Evolutionary conservation across 257 asterid species (phyloP).

Genomic region (Fraxinus americana): DNA sequence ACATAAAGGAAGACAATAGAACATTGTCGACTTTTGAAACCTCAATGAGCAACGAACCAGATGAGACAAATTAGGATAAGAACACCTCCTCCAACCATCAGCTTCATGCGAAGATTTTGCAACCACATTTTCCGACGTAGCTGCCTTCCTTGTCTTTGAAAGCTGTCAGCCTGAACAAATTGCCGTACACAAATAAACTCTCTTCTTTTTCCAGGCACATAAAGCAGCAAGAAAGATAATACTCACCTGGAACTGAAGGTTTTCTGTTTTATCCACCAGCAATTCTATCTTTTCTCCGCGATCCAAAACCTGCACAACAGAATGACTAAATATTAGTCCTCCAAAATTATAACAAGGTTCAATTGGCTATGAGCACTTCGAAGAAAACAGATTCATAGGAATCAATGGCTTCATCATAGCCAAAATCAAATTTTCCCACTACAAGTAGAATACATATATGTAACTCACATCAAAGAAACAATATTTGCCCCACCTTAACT

Average conservation of each 20-base stretch:
- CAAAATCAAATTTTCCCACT: neutral
- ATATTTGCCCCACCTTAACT: neutral
- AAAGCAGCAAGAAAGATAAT: slow-evolving; percentile 11
- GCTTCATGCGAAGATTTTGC: slow-evolving; percentile 83
- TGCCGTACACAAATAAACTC: neutral
- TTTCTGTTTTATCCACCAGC: slow-evolving; percentile 92
- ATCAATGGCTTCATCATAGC: neutral
- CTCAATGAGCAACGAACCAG: slow-evolving; percentile 71
- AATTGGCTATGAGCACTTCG: neutral
- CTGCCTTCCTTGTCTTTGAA: slow-evolving; percentile 96
- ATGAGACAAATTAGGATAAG: slow-evolving; percentile 48
- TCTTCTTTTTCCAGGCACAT: slow-evolving; percentile 8
- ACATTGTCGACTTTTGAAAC: slow-evolving; percentile 37
- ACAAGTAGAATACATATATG: neutral
- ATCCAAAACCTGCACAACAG: slow-evolving; percentile 74
- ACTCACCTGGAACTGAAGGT: slow-evolving; percentile 92
- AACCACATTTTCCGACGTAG: slow-evolving; percentile 94
- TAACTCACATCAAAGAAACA: neutral
- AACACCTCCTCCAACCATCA: slow-evolving; percentile 70
- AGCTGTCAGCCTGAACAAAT: slow-evolving; percentile 82
- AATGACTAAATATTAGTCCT: neutral
- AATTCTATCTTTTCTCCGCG: slow-evolving; percentile 96
- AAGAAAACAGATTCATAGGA: neutral
- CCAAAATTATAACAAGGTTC: neutral
- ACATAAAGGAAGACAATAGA: slow-evolving; percentile 3